These are phyloP conservation scores for Sanghuangporus weigelae DNA, from an alignment of 1,284 basidiomycete species.

Conservation along the genomic window DNA sequence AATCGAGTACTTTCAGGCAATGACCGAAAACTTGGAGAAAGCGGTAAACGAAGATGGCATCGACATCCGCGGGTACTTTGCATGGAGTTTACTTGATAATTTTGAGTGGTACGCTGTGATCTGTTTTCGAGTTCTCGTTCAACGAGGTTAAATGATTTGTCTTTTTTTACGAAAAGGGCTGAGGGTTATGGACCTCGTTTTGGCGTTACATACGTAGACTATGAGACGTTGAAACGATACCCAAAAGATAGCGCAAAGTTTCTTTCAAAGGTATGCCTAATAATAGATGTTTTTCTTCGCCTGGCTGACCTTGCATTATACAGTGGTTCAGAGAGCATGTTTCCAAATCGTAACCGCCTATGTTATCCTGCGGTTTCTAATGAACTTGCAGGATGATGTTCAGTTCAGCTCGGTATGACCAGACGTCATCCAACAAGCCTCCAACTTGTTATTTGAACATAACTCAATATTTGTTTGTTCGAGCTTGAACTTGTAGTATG, in stretches of 20 bases:
- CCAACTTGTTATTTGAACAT: too few relatives aligned
- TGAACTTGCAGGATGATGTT: too few relatives aligned
- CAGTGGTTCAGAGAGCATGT: neutral
- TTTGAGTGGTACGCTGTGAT: constrained; percentile 52
- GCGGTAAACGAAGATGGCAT: constrained; percentile 63
- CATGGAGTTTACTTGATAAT: constrained; percentile 70
- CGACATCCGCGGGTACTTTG: constrained; percentile 64
- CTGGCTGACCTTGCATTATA: neutral
- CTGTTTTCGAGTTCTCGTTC: neutral
- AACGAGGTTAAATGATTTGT: neutral
- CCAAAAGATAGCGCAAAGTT: constrained; percentile 66
- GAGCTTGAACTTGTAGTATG: too few relatives aligned
- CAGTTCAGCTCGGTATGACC: too few relatives aligned
- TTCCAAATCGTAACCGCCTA: neutral
- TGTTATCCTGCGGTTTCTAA: too few relatives aligned
- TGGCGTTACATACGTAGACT: constrained; percentile 64
- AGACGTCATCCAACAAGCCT: too few relatives aligned
- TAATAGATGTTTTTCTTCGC: neutral
- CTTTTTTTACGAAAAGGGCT: constrained; percentile 25
- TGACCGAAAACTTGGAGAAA: constrained; percentile 50
- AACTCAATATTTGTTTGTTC: too few relatives aligned
- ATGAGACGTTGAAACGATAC: constrained; percentile 61
- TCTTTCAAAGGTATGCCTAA: constrained; percentile 34
- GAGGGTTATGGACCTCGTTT: constrained; percentile 63
- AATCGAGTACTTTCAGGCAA: constrained; percentile 63